Conservation (phyloP, 371 early-diverging fungal genomes). For the Mucor ambiguus region DNA sequence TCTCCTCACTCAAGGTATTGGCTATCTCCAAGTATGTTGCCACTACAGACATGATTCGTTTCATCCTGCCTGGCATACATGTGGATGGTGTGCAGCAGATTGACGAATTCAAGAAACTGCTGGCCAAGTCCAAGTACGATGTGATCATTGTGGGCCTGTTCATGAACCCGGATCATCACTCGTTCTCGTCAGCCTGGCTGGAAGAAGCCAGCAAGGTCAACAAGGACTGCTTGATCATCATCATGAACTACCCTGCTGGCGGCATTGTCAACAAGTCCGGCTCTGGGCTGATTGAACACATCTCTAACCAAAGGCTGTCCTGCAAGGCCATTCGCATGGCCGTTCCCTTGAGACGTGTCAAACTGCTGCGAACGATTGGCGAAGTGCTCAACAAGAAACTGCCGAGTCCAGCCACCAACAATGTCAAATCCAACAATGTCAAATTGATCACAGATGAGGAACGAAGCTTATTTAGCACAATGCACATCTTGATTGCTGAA, state of each 20-base stretch:
- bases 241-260: conserved; percentile 47
- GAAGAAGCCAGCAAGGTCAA: conserved; percentile 24
- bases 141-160: conserved; percentile 42
- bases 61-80: conserved; percentile 25
- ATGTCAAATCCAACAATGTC: conserved; percentile 7
- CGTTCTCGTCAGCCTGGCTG: conserved; percentile 17
- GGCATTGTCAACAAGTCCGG: conserved; percentile 20
- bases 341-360: conserved; percentile 57
- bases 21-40: conserved; percentile 35
- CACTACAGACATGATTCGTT: conserved; percentile 36
- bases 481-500: conserved; percentile 48
- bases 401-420: not conserved
- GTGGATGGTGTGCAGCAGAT: conserved; percentile 33
- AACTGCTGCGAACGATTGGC: conserved; percentile 41
- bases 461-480: conserved; percentile 29
- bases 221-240: conserved; percentile 25
- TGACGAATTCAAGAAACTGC: conserved; percentile 19
- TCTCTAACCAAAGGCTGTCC: conserved; percentile 17
- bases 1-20: conserved; percentile 34
- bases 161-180: conserved; percentile 17
- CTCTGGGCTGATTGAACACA: conserved; percentile 16
- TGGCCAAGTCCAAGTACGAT: conserved; percentile 25
- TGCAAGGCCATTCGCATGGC: conserved; percentile 49
- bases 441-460: conserved; percentile 35
- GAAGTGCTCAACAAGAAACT: conserved; percentile 24